Base-by-base conservation (phyloP, 2,329 filamentous ascomycete species). In the Aspergillus udagawae region DNA sequence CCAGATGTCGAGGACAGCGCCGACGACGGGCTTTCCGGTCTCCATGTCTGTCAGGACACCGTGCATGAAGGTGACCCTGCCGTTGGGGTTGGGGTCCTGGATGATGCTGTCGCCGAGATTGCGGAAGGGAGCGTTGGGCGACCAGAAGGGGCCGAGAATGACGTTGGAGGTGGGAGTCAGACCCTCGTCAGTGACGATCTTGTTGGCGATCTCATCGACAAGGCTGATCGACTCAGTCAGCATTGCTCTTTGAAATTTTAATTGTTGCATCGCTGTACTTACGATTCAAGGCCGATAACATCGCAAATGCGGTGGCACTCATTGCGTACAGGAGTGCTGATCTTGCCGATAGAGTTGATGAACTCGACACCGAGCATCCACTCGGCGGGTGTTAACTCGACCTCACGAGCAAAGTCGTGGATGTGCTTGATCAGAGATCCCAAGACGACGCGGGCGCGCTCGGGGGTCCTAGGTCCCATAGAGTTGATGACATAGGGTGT, bases 161-260 rank as follows among this genome's bases (percentile, higher is more conserved):
- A 87, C 83, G 60, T 87, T 88, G 3, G 87, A 89, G n/a, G 88
- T 91, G 49, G 88, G 87, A 59, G 82, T 79, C 60, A 83, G 79
- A n/a, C 71, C 72, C 56, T 82, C 80, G 57, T 88, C 84, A 62
- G 84, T 83, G 68, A 86, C 77, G 57, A 83, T 78, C 65, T 85
- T 85, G 76, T 87, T 87, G 62, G 87, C 88, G 68, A 93, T 92
- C 71, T 92, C 88, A 70, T 92, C 89, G 50, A 92, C 89, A n/a
- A 89, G 83, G 7, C 72, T 73, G 21, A 8, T 78, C 70, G 82
- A 84, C 23, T 54, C 86, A 51, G 50, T 10, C 47, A 49, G 45
- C 17, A 27, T 47, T 29, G n/a, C 17, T 20, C 44, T 17, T 32
- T 47, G 27, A n/a, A 14, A 20, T 35, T 25, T 58, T 50, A 65